Base-by-base conservation (phyloP, 2,329 filamentous ascomycete genomes). In the Fusarium napiforme region DNA sequence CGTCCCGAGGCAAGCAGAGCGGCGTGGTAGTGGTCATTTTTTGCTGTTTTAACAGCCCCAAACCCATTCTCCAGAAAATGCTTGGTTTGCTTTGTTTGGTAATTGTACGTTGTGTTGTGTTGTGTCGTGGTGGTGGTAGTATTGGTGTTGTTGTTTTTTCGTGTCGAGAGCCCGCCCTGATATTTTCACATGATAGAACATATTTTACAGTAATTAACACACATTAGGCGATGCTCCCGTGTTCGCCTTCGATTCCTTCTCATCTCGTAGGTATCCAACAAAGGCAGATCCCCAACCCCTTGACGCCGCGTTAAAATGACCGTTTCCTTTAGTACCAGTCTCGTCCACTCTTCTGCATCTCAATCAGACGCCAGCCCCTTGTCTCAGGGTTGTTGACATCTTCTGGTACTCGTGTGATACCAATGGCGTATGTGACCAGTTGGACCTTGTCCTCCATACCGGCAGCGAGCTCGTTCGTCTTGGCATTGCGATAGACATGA, bases 371-470 rank as follows among this genome's bases (percentile, higher is more conserved):
- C 96, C 96, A 99, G 37, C 96, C 96, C 80, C 95, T 90, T 16
- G 96, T 99, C 85, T 99, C 96, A 4, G 95, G 93, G 83, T 99
- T 98, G 86, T 92, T 96, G 76, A 98, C 96, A 77, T 99, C 96
- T 81, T 99, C 96, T 5, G 96, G 92, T 68, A 97, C 91, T 74
- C 96, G 89, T 7, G 96, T 99, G 69, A 99, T 93, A 78, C 96
- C 96, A 77, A 99, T 98, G 72, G 96, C 96, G 80, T 99, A 99
- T 5, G 96, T 98, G 75, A 99, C 96, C 76, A 97, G 91, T 84
- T 99, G 96, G 30, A 99, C 96, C 85, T 95, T 97, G 84, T 99
- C 96, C 83, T 99, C 96, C 95, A 98, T 98, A 47, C 96, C 96
- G 18, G 96, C 96, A 7, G 96, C 95, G 53, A 99, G 89, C 82